Evolutionary conservation across 345 rosid species (phyloP), one percentile per base, ranked within the genome.

Genomic region (Euphorbia peplus): DNA sequence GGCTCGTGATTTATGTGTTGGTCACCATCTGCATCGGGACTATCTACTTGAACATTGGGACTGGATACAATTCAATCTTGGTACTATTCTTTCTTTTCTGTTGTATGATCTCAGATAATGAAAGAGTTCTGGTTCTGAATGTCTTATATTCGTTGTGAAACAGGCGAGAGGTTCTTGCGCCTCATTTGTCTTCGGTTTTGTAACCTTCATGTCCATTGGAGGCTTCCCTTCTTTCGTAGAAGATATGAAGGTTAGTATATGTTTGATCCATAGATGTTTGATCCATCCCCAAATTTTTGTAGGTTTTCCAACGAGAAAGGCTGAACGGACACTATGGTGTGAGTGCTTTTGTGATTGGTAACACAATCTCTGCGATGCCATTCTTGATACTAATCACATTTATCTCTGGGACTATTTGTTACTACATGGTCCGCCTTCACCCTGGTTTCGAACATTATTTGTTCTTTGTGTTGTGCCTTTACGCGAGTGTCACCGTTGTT

Each of bases 271-370:
- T n/a, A n/a, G n/a, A n/a, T n/a, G n/a, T n/a, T n/a, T n/a, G n/a
- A n/a, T n/a, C n/a, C n/a, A n/a, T n/a, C n/a, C n/a, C n/a, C n/a
- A n/a, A n/a, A n/a, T n/a, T n/a, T n/a, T n/a, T n/a, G n/a, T 86
- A 93, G 98, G 97, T 93, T 24, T 93, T 93, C 69, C 97, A 91
- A 81, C 86, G 98, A 75, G 98, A 93, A 69, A 89, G 98, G 75
- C 77, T 93, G 72, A 93, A 93, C 54, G 98, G 98, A 2, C 98
- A 93, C 64, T 93, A 91, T 19, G 97, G 98, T 12, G 98, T 91
- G 62, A 77, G 78, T 50, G 84, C 97, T 37, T 93, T 91, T 68
- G 96, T 91, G 47, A 73, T 93, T 63, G 77, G 96, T 82, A 93
- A 93, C 83, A 91, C 96, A 26, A 24, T 93, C 57, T 86, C 98